Percentiles rank a stretch among this genome's conserved stretches.
Conservation (phyloP, 2,329 filamentous ascomycete genomes). For the Hirsutella rhossiliensis region DNA sequence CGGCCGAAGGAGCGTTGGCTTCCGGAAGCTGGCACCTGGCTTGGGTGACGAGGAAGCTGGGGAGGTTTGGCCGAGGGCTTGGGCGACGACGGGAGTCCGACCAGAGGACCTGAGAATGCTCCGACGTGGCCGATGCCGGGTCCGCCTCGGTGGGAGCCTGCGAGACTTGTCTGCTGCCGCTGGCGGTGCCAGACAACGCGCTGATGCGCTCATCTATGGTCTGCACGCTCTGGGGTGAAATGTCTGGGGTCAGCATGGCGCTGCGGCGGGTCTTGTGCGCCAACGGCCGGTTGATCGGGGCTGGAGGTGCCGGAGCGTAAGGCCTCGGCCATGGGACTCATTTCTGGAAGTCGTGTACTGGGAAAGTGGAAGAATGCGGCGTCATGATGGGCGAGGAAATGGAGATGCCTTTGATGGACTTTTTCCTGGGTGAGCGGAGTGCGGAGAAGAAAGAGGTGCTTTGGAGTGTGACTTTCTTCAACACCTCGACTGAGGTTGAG, state of each 20-base stretch:
- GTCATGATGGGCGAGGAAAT: constrained; percentile 58
- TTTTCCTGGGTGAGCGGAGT: constrained; percentile 48
- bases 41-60: constrained; percentile 36
- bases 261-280: constrained; percentile 12
- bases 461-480: constrained; percentile 40
- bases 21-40: constrained; percentile 36
- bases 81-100: constrained; percentile 37
- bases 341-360: constrained; percentile 40
- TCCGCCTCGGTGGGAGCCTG: constrained; percentile 29
- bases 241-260: constrained; percentile 15
- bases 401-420: constrained; percentile 36
- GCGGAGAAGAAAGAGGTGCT: constrained; percentile 45
- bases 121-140: constrained; percentile 39
- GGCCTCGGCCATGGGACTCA: constrained; percentile 45
- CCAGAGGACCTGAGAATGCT: constrained; percentile 36
- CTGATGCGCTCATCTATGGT: constrained; percentile 47
- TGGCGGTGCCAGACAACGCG: constrained; percentile 18
- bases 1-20: constrained; percentile 38
- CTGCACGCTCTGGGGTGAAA: constrained; percentile 27
- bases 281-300: constrained; percentile 35
- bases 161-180: constrained; percentile 25
- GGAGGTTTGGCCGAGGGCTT: constrained; percentile 20
- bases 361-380: constrained; percentile 47
- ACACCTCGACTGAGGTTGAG: constrained; percentile 32
- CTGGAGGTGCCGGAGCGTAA: constrained; percentile 45